These are phyloP conservation scores for Senna tora DNA, from an alignment of 306 rosid genomes.

Conservation along the genomic window DNA sequence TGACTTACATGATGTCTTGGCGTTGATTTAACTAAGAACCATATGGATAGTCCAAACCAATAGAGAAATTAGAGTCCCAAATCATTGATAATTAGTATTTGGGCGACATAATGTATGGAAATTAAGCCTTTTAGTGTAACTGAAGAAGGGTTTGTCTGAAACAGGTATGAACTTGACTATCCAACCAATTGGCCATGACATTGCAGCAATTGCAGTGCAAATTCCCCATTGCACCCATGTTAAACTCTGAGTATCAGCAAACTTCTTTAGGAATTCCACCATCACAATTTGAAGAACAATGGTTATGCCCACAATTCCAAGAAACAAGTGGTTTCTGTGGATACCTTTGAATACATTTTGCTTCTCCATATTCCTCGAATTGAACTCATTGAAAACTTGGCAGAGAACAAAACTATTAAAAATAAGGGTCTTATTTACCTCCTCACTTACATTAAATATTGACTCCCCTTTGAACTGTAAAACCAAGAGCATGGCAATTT, in stretches of 20 bases:
- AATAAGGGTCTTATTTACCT: constrained; percentile 75
- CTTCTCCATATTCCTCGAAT: constrained; percentile 82
- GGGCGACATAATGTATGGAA: neutral
- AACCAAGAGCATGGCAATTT: constrained; percentile 63
- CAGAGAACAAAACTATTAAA: constrained; percentile 84
- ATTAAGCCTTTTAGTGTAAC: constrained; percentile 40
- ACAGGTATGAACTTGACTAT: constrained; percentile 66
- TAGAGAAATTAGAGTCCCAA: too few species aligned
- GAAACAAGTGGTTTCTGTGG: constrained; percentile 61
- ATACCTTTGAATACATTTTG: constrained; percentile 73
- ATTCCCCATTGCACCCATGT: constrained; percentile 67
- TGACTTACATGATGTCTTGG: neutral
- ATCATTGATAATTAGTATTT: neutral
- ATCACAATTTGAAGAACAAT: constrained; percentile 75
- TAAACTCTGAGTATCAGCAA: constrained; percentile 74
- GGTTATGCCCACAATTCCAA: constrained; percentile 76
- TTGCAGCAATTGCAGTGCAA: constrained; percentile 60
- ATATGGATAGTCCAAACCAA: too few species aligned
- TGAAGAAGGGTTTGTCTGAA: constrained; percentile 51
- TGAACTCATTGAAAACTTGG: constrained; percentile 91
- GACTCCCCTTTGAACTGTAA: constrained; percentile 74
- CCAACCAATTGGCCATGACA: constrained; percentile 90
- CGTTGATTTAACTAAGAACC: neutral
- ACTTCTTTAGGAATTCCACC: constrained; percentile 85
- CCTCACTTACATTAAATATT: constrained; percentile 53